Evolutionary conservation across 106 monocot genomes (phyloP).

Genomic region (Vanilla planifolia): DNA sequence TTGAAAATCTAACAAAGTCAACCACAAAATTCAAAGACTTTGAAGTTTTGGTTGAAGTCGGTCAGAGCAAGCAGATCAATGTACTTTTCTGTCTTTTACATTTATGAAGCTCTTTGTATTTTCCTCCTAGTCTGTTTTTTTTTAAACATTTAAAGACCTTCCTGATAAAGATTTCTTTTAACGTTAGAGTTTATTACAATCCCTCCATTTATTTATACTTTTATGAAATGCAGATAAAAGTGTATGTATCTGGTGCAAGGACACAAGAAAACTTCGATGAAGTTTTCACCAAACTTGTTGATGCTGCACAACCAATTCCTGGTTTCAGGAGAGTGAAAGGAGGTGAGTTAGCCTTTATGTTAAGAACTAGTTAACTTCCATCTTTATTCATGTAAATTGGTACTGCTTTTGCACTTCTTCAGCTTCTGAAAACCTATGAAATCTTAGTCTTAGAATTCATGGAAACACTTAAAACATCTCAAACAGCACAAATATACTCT

Average conservation of each 20-base stretch:
- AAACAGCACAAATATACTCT: too few relatives aligned
- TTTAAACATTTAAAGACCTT: not conserved
- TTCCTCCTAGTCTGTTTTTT: not conserved
- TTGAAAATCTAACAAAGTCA: slow-evolving; percentile 3
- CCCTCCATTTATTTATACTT: not conserved
- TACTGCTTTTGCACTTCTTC: too few relatives aligned
- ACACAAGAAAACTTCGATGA: slow-evolving; percentile 53
- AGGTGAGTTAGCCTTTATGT: too few relatives aligned
- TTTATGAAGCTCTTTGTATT: not conserved
- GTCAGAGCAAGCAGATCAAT: slow-evolving; percentile 13
- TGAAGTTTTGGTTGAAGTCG: slow-evolving; percentile 8
- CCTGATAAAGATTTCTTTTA: not conserved
- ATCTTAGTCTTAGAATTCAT: too few relatives aligned
- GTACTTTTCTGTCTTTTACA: not conserved
- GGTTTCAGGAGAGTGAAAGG: slow-evolving; percentile 77
- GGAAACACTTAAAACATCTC: too few relatives aligned
- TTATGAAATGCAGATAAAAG: slow-evolving; percentile 30
- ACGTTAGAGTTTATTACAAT: not conserved
- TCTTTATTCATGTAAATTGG: too few relatives aligned
- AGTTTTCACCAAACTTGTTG: slow-evolving; percentile 59
- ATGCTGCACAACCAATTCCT: slow-evolving; percentile 79
- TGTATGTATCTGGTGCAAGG: slow-evolving; percentile 44
- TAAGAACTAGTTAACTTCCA: too few relatives aligned
- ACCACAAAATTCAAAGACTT: slow-evolving; percentile 19
- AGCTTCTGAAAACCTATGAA: too few relatives aligned